Percentiles rank a stretch among this genome's conserved stretches.
Conservation (phyloP, 1,139 yeast genomes). For the Suhomyces guaymorum region DNA sequence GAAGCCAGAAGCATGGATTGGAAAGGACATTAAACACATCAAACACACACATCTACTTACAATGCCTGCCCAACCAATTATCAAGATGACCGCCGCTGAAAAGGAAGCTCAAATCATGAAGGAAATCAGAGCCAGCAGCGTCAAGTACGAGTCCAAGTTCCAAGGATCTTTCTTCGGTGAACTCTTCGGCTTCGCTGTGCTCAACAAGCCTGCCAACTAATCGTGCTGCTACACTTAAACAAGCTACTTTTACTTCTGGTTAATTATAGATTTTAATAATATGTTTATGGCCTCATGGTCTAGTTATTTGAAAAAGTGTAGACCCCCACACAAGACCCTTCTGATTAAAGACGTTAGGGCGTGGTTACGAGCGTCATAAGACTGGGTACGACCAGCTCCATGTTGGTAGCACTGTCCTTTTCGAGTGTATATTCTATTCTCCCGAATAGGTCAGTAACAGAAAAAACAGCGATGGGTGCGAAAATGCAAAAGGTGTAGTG, state of each 20-base stretch:
- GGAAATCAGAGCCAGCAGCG: constrained; percentile 41
- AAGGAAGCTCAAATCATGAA: constrained; percentile 53
- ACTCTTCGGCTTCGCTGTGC: constrained; percentile 37
- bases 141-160: constrained; percentile 43
- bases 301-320: not conserved
- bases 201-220: constrained; percentile 11
- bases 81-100: constrained; percentile 27
- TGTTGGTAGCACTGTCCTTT: no score
- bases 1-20: not conserved
- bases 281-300: not conserved
- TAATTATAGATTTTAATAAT: constrained; percentile 4
- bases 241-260: constrained; percentile 6
- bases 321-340: no score
- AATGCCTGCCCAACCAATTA: constrained; percentile 15
- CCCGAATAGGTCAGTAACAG: no score
- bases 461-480: no score
- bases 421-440: no score
- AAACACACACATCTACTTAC: constrained; percentile 3
- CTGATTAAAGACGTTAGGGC: no score
- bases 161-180: constrained; percentile 48
- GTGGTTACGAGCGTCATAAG: not conserved
- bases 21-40: constrained; percentile 1
- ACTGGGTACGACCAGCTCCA: not conserved
- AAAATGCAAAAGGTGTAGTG: no score
- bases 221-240: not conserved